Base-by-base conservation (phyloP, 2,329 filamentous ascomycete species). In the Dactylellina haptotyla region DNA sequence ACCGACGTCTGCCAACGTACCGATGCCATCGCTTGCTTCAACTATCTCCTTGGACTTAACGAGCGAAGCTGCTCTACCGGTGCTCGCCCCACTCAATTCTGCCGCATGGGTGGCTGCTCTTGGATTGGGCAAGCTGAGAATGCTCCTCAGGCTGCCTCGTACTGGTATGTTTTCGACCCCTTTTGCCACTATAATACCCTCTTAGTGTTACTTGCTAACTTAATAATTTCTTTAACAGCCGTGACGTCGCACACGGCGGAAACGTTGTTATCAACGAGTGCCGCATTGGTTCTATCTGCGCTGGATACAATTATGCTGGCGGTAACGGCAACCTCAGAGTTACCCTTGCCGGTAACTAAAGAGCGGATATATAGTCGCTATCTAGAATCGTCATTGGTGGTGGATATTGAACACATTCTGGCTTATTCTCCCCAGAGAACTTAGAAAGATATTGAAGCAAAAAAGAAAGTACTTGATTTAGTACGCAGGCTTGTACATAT, bases 91-190 rank as follows among this genome's bases (percentile, higher is more conserved):
- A 39, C 25, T 6, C 46, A 63, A 32, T 41, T 63, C 14, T 63
- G 59, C 34, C 23, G 32, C 12, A 37, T 51, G 6, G 34, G 46
- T 16, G 2, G 46, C 1, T 63, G 46, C 12, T 18, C 28, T 39
- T 63, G 59, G 59, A 63, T 63, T 20, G 59, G 59, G 12, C 45
- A 53, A 41, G 59, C 59, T 12, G 59, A 63, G 18, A 34, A 25
- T 9, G 32, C 25, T 1, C 4, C 4, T 3, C 1, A 0, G 26
- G 46, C 46, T 14, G 37, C 30, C 5, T 63, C 59, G 10, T 63
- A 26, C 25, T 63, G 34, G 59, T 54, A 51, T 53, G 28, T 14
- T 26, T 51, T 1, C 12, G 30, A n/a, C 16, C 6, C 26, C 32
- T 2, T 20, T 16, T 46, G 4, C 4, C 14, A 2, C 25, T 34